Evolutionary conservation across 2,329 filamentous ascomycete genomes (phyloP), one percentile per base, ranked within the genome.

Genomic region (Calonectria pauciramosa): DNA sequence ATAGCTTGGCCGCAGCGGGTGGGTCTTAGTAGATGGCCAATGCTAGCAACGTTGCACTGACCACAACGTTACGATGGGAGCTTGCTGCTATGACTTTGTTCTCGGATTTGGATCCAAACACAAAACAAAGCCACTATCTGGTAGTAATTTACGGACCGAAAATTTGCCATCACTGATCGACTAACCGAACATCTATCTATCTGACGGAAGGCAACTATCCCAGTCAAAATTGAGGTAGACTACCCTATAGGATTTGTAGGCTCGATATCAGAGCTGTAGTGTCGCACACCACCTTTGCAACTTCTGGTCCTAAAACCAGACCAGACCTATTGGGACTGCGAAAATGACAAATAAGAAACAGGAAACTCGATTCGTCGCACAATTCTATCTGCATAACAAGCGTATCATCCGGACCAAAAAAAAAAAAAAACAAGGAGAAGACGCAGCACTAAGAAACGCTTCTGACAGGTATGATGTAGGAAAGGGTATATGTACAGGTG

Each of bases 401-500:
- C 56, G 14, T 60, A 41, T 41, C 56, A 26, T 63, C 23, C 23
- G 38, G 36, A 28, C 34, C 34, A 26, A 47, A 20, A 44, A 16
- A 41, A 41, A 41, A 41, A 16, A 26, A 20, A 38, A 38, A 34
- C 32, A 10, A 41, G 14, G 13, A 60, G 6, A 16, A 63, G 26
- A 63, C 13, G 10, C 18, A 60, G 9, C 23, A 63, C 23, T 23
- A 41, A 28, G 34, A 38, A 28, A 28, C 56, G 34, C 56, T 20
- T 26, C 18, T 26, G 23, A 20, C 9, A 13, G 56, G 23, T 47
- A 23, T n/a, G n/a, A 10, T 47, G 44, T 18, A 47, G 56, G 56
- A 63, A 41, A 63, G 56, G 56, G 34, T 63, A 63, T 44, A 38
- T 60, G 32, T 54, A 54, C 51, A 56, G 11, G 30, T n/a, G n/a